Evolutionary conservation across 2,329 filamentous ascomycete genomes (phyloP), one percentile per base, ranked within the genome.

Genomic region (Botryosphaeria dothidea): DNA sequence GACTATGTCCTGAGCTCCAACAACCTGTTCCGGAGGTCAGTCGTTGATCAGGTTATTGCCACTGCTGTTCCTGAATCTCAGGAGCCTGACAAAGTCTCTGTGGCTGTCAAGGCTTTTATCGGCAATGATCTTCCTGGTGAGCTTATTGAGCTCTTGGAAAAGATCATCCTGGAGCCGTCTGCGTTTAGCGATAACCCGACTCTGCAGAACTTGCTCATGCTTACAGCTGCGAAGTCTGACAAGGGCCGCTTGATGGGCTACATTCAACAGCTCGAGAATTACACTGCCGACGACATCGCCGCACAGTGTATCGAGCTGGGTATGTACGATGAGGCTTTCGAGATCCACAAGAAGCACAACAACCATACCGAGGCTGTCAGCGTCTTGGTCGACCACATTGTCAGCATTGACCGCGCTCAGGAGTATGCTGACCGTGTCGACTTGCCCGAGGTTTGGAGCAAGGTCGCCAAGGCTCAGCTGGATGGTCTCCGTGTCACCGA

Each of bases 111-210:
- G 72, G 90, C 93, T 46, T 96, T 99, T 84, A 88, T 99, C 62
- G 89, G 90, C 69, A 92, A 91, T 65, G 95, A 99, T 74, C 85
- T 99, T 70, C 95, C 95, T 8, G 89, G 90, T 4, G 95, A 99
- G 82, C 86, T 99, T 60, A 98, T 99, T 72, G 96, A 99, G 79
- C 87, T 99, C 41, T 86, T 99, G 19, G 96, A 99, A 84, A 99
- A 98, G 88, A 99, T 99, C 70, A 94, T 99, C 34, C 84, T 99
- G n/a, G 95, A 99, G 83, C 96, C 95, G n/a, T 96, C 94, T 4
- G 92, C 92, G 4, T 99, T 99, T 84, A 97, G 92, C 73, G 96
- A 99, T 81, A 99, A 99, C 79, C 88, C 92, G 74, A 97, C 92
- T 77, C 84, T 99, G 65, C 96, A 99, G 80, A 99, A 99, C 79